Evolutionary conservation across 495 filamentous ascomycete species (phyloP), one percentile per base, ranked within the genome.

Genomic region (Lasiosphaeria ovina): DNA sequence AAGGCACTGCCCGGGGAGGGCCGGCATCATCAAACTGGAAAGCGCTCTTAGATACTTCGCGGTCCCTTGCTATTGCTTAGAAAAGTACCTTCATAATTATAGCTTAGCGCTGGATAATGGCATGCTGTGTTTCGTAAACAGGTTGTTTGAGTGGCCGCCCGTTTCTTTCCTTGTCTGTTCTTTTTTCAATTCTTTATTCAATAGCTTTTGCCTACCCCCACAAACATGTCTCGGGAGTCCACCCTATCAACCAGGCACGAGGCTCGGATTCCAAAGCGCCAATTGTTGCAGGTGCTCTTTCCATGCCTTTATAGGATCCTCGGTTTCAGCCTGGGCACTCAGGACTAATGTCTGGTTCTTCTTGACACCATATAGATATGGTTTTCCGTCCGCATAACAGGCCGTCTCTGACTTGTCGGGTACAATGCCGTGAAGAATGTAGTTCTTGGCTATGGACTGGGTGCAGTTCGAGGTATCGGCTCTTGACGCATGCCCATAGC

Each of bases 311-410:
- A 69, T 14, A n/a, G 68, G 62, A 57, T 72, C 71, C 32, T 59
- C 57, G 14, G 48, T 17, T 4, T 12, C n/a, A 31, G 17, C 16
- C 48, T 62, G 31, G 12, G 35, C 8, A n/a, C 12, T 14, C 35
- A 34, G 10, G 9, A 35, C 14, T 1, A 44, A 10, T 3, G 17
- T 33, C 42, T 24, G 35, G 36, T 68, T 55, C 53, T 49, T 45
- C 53, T 61, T 35, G 3, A 61, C 59, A 3, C 59, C 65, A 51
- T 47, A 47, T 4, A 47, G 63, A 58, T 78, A 80, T 7, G 77
- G 77, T 62, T 78, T 80, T 56, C 70, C 68, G 54, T 80, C 67
- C 0, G 77, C 75, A 62, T 70, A 77, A 51, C 77, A 80, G 50
- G 62, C 55, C n/a, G 74, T 76, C 59, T 77, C 75, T 16, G 65